Evolutionary conservation across 306 rosid genomes (phyloP).

Genomic region (Corylus avellana): DNA sequence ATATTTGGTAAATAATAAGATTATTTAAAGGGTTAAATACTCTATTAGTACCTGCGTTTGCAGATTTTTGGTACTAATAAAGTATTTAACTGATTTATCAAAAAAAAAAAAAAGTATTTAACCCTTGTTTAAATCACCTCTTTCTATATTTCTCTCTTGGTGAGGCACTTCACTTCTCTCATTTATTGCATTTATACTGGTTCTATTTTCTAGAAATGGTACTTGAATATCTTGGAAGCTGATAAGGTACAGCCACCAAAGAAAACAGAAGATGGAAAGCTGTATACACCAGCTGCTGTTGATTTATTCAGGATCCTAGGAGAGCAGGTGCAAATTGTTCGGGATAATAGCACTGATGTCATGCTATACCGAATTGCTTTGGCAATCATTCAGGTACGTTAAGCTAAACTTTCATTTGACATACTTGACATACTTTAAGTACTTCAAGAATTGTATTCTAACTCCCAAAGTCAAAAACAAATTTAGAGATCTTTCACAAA

Average conservation of each 20-base stretch:
- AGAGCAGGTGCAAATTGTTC: conserved; percentile 97
- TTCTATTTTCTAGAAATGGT: conserved; percentile 79
- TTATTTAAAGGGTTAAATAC: conserved; percentile 4
- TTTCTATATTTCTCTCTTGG: neutral
- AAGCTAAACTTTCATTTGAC: conserved; percentile 13
- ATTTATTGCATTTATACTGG: conserved; percentile 23
- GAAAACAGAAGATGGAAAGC: conserved; percentile 95
- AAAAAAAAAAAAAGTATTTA: too few species aligned
- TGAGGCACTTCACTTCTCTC: conserved; percentile 12
- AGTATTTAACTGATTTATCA: too few species aligned
- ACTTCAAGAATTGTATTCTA: conserved; percentile 5
- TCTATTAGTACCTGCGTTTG: too few species aligned
- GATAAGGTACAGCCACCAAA: conserved; percentile 96
- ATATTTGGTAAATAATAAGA: conserved; percentile 23
- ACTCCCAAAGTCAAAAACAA: neutral
- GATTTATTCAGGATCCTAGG: conserved; percentile 97
- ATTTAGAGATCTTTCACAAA: neutral
- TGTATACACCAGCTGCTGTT: conserved; percentile 97
- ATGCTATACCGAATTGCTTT: conserved; percentile 92
- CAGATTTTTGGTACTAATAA: too few species aligned
- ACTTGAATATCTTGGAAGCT: conserved; percentile 94
- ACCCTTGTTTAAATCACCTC: conserved; percentile 4
- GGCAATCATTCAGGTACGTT: conserved; percentile 90
- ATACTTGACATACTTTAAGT: neutral
- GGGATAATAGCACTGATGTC: conserved; percentile 94